A percentile compares a stretch with the other conserved stretches of the same genome.
These are phyloP conservation scores for Bothriochloa decipiens DNA, from an alignment of 176 grass and related monocot species.

Conservation along the genomic window DNA sequence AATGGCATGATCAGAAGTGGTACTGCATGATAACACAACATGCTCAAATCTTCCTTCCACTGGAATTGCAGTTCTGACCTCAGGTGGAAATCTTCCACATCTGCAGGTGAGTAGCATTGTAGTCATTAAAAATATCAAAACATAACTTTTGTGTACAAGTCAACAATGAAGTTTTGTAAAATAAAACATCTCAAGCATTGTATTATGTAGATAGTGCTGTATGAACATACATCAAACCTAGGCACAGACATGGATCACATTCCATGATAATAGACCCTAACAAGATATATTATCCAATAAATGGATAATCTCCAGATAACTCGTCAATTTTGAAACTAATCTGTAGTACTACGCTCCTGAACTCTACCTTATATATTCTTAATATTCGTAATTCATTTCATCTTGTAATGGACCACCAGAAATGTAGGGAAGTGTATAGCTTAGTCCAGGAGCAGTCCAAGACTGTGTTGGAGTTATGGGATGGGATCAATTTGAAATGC, in stretches of 20 bases:
- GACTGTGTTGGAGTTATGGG: no score
- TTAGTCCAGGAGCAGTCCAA: no score
- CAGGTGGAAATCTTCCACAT: constrained; percentile 94
- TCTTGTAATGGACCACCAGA: neutral
- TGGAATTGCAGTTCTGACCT: constrained; percentile 94
- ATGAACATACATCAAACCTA: neutral
- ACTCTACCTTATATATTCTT: constrained; percentile 2
- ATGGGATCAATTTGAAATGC: no score
- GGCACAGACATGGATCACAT: neutral
- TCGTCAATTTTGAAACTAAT: neutral
- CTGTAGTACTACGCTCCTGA: neutral
- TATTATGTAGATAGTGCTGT: neutral
- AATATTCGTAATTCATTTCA: neutral
- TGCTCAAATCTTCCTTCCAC: constrained; percentile 96
- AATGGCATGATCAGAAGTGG: constrained; percentile 96
- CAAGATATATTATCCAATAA: neutral
- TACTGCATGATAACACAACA: constrained; percentile 94
- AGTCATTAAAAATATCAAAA: constrained; percentile 20
- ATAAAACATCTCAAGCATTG: neutral
- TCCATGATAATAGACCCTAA: neutral
- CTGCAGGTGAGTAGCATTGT: constrained; percentile 39
- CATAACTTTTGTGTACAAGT: neutral
- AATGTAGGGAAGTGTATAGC: neutral
- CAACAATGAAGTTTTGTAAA: neutral
- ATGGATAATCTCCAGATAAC: neutral